phyloP scores from a whole-genome alignment of 2,329 filamentous ascomycete species.

The Colletotrichum euphorbiae region DNA sequence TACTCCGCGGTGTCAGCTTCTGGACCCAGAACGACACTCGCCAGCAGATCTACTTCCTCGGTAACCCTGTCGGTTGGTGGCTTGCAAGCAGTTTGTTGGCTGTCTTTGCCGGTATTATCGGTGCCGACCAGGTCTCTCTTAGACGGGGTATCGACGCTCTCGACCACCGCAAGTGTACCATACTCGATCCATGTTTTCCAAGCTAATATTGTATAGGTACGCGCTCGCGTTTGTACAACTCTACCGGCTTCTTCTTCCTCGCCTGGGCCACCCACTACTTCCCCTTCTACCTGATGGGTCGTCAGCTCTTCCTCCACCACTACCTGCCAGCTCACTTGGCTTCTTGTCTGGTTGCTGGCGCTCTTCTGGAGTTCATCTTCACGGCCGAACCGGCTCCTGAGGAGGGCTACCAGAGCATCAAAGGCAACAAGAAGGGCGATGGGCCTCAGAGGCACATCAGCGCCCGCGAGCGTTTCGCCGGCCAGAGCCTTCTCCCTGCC shows the following conservation, averaged over 20 bases:
- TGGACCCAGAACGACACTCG: slow-evolving; percentile 97
- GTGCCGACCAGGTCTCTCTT: slow-evolving; percentile 92
- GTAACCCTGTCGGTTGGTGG: slow-evolving; percentile 98
- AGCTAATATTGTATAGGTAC: slow-evolving; percentile 70
- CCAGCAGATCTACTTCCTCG: slow-evolving; percentile 98
- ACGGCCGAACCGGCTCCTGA: slow-evolving; percentile 82
- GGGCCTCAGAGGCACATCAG: slow-evolving; percentile 72
- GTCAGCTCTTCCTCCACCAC: slow-evolving; percentile 97
- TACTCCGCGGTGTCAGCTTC: slow-evolving; percentile 97
- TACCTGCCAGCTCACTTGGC: slow-evolving; percentile 96
- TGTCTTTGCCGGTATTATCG: slow-evolving; percentile 91
- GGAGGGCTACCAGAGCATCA: slow-evolving; percentile 57
- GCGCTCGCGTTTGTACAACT: slow-evolving; percentile 95
- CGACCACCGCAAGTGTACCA: slow-evolving; percentile 81
- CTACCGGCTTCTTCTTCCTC: slow-evolving; percentile 98
- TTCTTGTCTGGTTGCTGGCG: slow-evolving; percentile 88
- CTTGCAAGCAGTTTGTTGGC: slow-evolving; percentile 90
- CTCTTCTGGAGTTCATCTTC: slow-evolving; percentile 95
- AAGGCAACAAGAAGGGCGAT: slow-evolving; percentile 59
- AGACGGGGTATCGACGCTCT: slow-evolving; percentile 93
- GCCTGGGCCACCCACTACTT: slow-evolving; percentile 98
- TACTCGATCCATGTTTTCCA: not conserved
- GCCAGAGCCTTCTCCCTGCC: slow-evolving; percentile 79
- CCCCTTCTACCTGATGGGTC: slow-evolving; percentile 98
- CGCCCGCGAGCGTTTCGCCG: slow-evolving; percentile 84